phyloP scores from a whole-genome alignment of 192 early-diverging fungal species.

The Backusella liffmaniae region DNA sequence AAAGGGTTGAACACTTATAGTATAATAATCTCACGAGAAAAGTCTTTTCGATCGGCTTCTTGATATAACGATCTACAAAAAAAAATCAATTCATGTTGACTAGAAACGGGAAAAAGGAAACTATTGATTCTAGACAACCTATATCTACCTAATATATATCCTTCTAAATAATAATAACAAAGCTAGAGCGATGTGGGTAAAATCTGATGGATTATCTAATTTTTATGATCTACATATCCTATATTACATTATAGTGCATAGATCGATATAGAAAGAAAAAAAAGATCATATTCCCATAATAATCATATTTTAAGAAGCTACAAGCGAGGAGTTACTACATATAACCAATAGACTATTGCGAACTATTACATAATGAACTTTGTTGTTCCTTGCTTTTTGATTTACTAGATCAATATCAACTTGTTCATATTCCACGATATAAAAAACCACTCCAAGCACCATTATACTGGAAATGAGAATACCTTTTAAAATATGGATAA shows the following conservation, averaged over 20 bases:
- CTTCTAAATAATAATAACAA: neutral
- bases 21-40: neutral
- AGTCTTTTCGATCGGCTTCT: neutral
- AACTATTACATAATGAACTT: neutral
- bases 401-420: too few relatives aligned
- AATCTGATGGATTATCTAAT: neutral
- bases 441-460: neutral
- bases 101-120: neutral
- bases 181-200: neutral
- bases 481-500: neutral
- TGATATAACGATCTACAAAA: neutral
- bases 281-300: neutral
- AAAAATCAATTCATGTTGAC: neutral
- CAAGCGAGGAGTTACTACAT: neutral
- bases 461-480: neutral
- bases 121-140: neutral
- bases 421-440: too few relatives aligned
- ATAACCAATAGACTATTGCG: neutral
- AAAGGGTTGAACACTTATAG: neutral
- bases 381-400: neutral
- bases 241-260: neutral
- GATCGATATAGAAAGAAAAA: neutral
- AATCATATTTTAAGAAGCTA: neutral
- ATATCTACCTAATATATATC: too few relatives aligned
- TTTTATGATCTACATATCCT: neutral